Evolutionary conservation across 768 basidiomycete species (phyloP).

Genomic region (Asterophora parasitica): DNA sequence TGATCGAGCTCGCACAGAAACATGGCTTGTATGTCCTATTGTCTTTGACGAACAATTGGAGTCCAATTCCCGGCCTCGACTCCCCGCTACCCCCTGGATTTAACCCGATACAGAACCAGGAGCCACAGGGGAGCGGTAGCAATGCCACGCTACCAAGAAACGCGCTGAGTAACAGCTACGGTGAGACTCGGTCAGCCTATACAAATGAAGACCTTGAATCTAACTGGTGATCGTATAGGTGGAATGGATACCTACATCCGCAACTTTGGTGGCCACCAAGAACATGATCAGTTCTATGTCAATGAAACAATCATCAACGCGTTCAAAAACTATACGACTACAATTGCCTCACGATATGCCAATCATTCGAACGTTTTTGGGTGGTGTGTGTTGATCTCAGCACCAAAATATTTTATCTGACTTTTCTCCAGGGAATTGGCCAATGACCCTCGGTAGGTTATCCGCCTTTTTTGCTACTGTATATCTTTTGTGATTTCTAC

Average conservation of each 20-base stretch:
- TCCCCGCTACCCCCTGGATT: conserved; percentile 29
- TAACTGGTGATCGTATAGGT: conserved; percentile 28
- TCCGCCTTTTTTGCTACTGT: background rate
- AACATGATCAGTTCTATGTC: conserved; percentile 59
- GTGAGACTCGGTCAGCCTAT: conserved; percentile 24
- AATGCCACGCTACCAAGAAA: conserved; percentile 35
- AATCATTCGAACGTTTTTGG: conserved; percentile 48
- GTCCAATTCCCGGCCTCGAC: conserved; percentile 20
- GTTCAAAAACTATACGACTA: conserved; percentile 55
- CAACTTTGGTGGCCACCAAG: conserved; percentile 33
- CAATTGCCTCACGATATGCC: conserved; percentile 51
- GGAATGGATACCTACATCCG: conserved; percentile 67
- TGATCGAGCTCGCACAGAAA: conserved; percentile 49
- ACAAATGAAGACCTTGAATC: background rate
- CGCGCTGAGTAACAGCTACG: conserved; percentile 59
- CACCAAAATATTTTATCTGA: conserved; percentile 14
- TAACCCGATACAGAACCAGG: conserved; percentile 38
- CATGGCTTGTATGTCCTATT: conserved; percentile 49
- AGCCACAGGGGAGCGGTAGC: conserved; percentile 26
- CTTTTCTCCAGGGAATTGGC: conserved; percentile 50
- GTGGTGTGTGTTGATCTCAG: conserved; percentile 31
- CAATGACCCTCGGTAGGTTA: conserved; percentile 54
- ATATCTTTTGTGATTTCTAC: too few species aligned
- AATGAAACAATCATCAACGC: conserved; percentile 42
- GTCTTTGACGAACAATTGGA: conserved; percentile 59